Percentiles rank a stretch among this genome's conserved stretches.
Conservation (phyloP, 1,284 basidiomycete species). For the Sporisorium exsertum region DNA sequence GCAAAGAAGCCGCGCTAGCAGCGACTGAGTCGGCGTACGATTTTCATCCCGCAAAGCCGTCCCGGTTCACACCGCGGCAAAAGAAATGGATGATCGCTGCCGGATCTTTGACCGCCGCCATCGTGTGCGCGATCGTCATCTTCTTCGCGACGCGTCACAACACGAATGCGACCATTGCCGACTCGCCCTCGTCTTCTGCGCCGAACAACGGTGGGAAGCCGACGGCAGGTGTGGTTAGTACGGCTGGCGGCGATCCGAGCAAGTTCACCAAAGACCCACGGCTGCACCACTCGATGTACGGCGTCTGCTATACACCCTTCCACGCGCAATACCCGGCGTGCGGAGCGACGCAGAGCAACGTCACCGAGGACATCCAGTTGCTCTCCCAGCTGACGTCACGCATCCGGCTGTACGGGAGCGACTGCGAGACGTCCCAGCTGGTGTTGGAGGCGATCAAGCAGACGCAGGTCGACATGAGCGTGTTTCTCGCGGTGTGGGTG, state of each 20-base stretch:
- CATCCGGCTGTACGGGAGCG: constrained; percentile 69
- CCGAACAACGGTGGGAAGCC: constrained; percentile 1
- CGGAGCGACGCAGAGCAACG: constrained; percentile 70
- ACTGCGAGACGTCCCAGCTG: constrained; percentile 73
- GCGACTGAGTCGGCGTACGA: constrained; percentile 24
- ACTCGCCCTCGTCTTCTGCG: not conserved
- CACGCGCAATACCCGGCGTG: constrained; percentile 69
- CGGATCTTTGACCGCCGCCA: constrained; percentile 23
- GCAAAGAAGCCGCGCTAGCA: constrained; percentile 41
- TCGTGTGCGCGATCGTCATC: constrained; percentile 43
- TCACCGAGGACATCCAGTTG: constrained; percentile 72
- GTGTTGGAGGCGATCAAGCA: constrained; percentile 83
- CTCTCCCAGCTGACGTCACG: constrained; percentile 69
- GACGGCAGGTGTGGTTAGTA: constrained; percentile 30
- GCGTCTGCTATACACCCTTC: constrained; percentile 60
- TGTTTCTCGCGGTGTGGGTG: constrained; percentile 85
- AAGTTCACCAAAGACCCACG: constrained; percentile 76
- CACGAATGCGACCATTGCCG: constrained; percentile 32
- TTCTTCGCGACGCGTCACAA: constrained; percentile 44
- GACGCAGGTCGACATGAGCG: constrained; percentile 87
- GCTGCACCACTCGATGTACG: constrained; percentile 76
- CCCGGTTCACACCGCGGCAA: constrained; percentile 26
- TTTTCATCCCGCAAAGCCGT: constrained; percentile 13
- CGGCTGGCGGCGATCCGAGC: constrained; percentile 76
- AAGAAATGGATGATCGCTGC: constrained; percentile 32